Base-by-base conservation (phyloP, 2,329 filamentous ascomycete species). In the Aspergillus aculeatus region DNA sequence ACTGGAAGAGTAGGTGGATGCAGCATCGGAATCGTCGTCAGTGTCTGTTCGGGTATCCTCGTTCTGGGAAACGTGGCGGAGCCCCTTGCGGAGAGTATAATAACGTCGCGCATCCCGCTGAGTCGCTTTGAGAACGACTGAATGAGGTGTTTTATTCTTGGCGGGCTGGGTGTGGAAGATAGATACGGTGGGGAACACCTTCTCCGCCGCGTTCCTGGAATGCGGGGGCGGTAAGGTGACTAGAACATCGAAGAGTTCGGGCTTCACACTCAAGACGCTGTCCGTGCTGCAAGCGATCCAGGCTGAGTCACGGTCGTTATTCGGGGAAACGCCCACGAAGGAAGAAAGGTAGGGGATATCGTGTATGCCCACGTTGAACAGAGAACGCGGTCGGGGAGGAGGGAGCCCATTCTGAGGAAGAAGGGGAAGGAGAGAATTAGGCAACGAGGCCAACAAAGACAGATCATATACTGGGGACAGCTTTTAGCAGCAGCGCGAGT, bases 281-380 rank as follows among this genome's bases (percentile, higher is more conserved):
- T 99, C 95, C 1, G 94, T 98, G 3, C 94, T 97, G 75, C 93
- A 97, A 12, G 94, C 95, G 60, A 96, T 88, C 92, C 93, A 99
- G 44, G 92, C 90, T 14, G 14, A 83, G 78, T 82, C 68, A 50
- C 61, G 54, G 59, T 75, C 70, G 50, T 69, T 58, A 64, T 71
- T 61, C 63, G 74, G 49, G 41, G 71, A 63, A 69, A 74, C 70
- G 78, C 80, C 51, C 75, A 82, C 81, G 5, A 97, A 82, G 48
- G 89, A 85, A 4, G 90, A 82, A 5, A 98, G 82, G 58, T 89
- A 86, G 5, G 90, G 86, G 53, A 99, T 96, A 71, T 99, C 95
- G 73, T 96, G 91, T 16, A 99, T 88, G 53, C 95, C 95, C 60
- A 99, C 85, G 55, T 89, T 92, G 78, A 98, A 99, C n/a, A 99